A percentile compares a stretch with the other conserved stretches of the same genome.
These are phyloP conservation scores for Verticillium isaacii DNA, from an alignment of 2,329 filamentous ascomycete species.

Conservation along the genomic window DNA sequence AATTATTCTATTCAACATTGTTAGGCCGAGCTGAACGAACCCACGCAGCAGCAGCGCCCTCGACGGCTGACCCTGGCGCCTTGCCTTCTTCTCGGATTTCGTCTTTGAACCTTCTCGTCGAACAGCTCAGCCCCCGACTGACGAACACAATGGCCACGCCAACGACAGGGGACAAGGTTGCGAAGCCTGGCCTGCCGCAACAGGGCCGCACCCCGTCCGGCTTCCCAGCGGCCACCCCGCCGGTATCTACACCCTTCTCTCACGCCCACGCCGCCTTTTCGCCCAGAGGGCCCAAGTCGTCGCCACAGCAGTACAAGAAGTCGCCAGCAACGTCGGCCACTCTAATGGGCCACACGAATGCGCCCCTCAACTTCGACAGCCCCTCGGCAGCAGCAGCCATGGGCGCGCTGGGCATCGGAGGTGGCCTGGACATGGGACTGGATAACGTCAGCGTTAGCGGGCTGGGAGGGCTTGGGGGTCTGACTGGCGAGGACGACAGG, in stretches of 20 bases:
- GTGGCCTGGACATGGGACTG: conserved; percentile 46
- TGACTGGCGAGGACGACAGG: conserved; percentile 49
- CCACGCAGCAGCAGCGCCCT: neutral
- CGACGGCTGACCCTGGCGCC: neutral
- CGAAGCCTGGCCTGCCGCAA: conserved; percentile 24
- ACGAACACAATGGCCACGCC: neutral
- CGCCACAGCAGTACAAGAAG: conserved; percentile 61
- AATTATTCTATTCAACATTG: neutral
- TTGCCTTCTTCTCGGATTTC: neutral
- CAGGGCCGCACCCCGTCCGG: conserved; percentile 48
- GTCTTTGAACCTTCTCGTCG: neutral
- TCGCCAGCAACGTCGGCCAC: conserved; percentile 51
- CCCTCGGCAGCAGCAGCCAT: conserved; percentile 59
- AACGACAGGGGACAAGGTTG: neutral
- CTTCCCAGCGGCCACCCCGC: conserved; percentile 53
- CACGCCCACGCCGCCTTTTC: conserved; percentile 54
- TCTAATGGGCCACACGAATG: conserved; percentile 40
- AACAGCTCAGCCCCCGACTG: neutral
- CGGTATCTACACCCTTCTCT: conserved; percentile 63
- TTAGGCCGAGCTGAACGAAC: neutral
- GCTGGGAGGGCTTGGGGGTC: conserved; percentile 29
- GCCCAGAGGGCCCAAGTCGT: conserved; percentile 52
- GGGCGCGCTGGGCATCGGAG: conserved; percentile 47
- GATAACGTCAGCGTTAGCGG: conserved; percentile 46
- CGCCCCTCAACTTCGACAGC: conserved; percentile 57